Percentiles rank a stretch among this genome's conserved stretches.
Evolutionary conservation across 768 basidiomycete species (phyloP).

Genomic region (Mycena vulgaris): DNA sequence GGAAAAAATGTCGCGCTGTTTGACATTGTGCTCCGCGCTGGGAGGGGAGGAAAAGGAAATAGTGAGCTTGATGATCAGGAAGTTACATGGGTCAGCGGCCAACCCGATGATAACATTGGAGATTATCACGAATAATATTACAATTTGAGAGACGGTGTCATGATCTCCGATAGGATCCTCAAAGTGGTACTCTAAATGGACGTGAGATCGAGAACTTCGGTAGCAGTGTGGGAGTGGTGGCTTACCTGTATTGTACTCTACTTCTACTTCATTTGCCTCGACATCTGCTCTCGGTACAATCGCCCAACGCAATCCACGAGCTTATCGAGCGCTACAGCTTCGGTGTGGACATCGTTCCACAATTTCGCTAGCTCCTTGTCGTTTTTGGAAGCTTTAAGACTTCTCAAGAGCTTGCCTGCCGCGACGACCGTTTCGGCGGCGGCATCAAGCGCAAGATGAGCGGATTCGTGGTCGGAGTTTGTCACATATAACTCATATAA

Average conservation of each 20-base stretch:
- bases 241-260: slow-evolving; percentile 30
- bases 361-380: slow-evolving; percentile 20
- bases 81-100: slow-evolving; percentile 32
- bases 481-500: slow-evolving; percentile 16
- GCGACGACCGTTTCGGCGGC: slow-evolving; percentile 26
- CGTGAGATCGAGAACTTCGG: slow-evolving; percentile 19
- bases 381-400: slow-evolving; percentile 23
- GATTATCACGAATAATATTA: slow-evolving; percentile 29
- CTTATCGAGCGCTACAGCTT: slow-evolving; percentile 28
- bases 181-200: slow-evolving; percentile 34
- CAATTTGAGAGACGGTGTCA: slow-evolving; percentile 29
- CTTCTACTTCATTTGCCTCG: slow-evolving; percentile 11
- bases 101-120: slow-evolving; percentile 32
- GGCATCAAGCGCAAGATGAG: slow-evolving; percentile 26
- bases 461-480: slow-evolving; percentile 26
- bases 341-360: slow-evolving; percentile 25
- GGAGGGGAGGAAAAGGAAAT: slow-evolving; percentile 25
- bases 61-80: slow-evolving; percentile 36
- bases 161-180: slow-evolving; percentile 30
- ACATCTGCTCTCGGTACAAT: slow-evolving; percentile 20
- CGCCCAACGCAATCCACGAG: slow-evolving; percentile 29
- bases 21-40: slow-evolving; percentile 22
- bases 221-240: neutral
- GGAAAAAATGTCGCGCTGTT: slow-evolving; percentile 29
- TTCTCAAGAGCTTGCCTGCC: slow-evolving; percentile 30